A percentile compares a stretch with the other conserved stretches of the same genome.
These are phyloP conservation scores for Yarrowia sp. DNA, from an alignment of 805 yeast genomes.

Conservation along the genomic window DNA sequence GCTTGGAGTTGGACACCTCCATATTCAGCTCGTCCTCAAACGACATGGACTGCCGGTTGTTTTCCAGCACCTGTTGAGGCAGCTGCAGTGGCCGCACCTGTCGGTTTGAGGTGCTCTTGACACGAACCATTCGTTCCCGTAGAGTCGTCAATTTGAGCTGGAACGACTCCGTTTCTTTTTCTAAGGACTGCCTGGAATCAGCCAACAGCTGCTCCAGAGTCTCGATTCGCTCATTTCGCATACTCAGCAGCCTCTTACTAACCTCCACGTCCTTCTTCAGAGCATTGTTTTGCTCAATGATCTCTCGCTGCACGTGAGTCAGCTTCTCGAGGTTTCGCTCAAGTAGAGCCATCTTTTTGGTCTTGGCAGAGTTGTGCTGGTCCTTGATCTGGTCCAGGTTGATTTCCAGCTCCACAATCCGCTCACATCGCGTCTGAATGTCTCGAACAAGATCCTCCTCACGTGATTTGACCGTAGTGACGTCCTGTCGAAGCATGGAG, in stretches of 20 bases:
- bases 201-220: slow-evolving; percentile 44
- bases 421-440: slow-evolving; percentile 39
- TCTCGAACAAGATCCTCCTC: slow-evolving; percentile 37
- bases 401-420: slow-evolving; percentile 45
- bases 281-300: slow-evolving; percentile 58
- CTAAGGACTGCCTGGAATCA: neutral
- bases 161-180: slow-evolving; percentile 19
- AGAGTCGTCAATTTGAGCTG: slow-evolving; percentile 3
- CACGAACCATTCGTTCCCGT: slow-evolving; percentile 4
- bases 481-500: neutral
- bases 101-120: slow-evolving; percentile 1
- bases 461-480: slow-evolving; percentile 28
- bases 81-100: slow-evolving; percentile 11
- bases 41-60: neutral
- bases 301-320: slow-evolving; percentile 56
- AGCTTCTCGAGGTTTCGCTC: slow-evolving; percentile 60
- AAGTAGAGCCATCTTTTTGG: slow-evolving; percentile 50
- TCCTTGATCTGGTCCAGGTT: slow-evolving; percentile 45
- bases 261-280: slow-evolving; percentile 56
- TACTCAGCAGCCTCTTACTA: slow-evolving; percentile 55
- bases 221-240: slow-evolving; percentile 56
- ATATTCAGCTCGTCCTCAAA: slow-evolving; percentile 15
- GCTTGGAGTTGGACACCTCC: slow-evolving; percentile 17
- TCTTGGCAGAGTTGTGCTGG: slow-evolving; percentile 37
- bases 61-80: slow-evolving; percentile 13